Base-by-base conservation (phyloP, 176 grass and related monocot genomes). In the Triticum timopheevii region DNA sequence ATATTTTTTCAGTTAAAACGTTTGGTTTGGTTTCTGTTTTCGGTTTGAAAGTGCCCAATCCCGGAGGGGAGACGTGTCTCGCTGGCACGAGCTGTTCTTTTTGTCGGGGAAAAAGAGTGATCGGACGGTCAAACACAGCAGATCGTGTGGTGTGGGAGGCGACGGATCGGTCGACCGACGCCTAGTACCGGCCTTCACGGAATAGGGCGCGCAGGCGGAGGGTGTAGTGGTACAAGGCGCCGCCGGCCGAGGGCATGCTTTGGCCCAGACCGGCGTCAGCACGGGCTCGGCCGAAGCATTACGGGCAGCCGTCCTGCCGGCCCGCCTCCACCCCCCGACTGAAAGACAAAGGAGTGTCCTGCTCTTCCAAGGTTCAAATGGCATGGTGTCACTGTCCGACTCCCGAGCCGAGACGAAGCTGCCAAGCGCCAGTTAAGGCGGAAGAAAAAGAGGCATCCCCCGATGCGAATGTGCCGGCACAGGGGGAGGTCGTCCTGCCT, bases 401-500 rank as follows among this genome's bases (percentile, higher is more conserved):
- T 19, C 49, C 5, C 50, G 16, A 54, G 50, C 50, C 50, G 17
- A 13, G 19, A 10, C 17, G 79, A 81, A 81, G 79, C 63, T n/a
- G 44, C 63, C 68, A 36, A 23, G n/a, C 33, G 82, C 77, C 59
- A 58, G 76, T 77, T 74, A 20, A 13, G 12, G 44, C 52, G 69
- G 67, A 84, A 36, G 68, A 74, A 84, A 89, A 73, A 54, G 87
- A 89, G 76, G 82, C 35, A 13, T 47, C 25, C 44, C 44, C 1
- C 42, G 78, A 64, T 65, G 11, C 13, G 62, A 42, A 69, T 68
- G 67, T 67, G 82, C 82, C 67, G 74, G 45, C 73, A 5, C 8
- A 47, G 73, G 73, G 45, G 73, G 45, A 59, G 67, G 79, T 78
- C 65, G 79, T 78, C 65, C 39, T 65, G 89, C 89, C 89, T 91